Evolutionary conservation across 129 eudicot species (phyloP).

Genomic region (Gnaphalium uliginosum): DNA sequence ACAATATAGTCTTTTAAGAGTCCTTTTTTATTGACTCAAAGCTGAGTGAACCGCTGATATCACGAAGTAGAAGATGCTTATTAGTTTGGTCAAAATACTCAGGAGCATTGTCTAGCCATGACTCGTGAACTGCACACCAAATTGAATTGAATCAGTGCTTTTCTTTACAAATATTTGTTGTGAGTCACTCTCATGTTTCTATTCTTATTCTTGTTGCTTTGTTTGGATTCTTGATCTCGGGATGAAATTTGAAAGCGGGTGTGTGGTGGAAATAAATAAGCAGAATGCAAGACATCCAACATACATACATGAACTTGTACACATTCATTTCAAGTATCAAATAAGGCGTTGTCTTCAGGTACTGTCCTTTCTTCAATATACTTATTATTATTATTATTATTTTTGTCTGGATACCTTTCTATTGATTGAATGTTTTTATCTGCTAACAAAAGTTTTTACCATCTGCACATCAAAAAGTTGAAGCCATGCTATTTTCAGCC

Average conservation of each 20-base stretch:
- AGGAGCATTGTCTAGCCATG: constrained; percentile 22
- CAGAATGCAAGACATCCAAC: constrained; percentile 27
- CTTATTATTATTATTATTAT: neutral
- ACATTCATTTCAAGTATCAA: constrained; percentile 28
- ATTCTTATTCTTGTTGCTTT: constrained; percentile 27
- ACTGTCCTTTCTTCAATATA: neutral
- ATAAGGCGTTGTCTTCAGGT: constrained; percentile 41
- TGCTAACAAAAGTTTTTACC: neutral
- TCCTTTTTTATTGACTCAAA: constrained; percentile 19
- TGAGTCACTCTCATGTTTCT: neutral
- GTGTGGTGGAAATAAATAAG: constrained; percentile 27
- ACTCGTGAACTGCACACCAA: constrained; percentile 10
- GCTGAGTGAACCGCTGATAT: constrained; percentile 20
- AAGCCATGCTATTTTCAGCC: constrained; percentile 21
- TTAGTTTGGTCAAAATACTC: constrained; percentile 14
- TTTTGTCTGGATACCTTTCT: neutral
- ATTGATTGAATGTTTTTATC: neutral
- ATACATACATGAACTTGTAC: constrained; percentile 30
- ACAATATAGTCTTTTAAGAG: constrained; percentile 5
- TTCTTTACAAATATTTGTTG: constrained; percentile 17
- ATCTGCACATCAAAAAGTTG: constrained; percentile 24
- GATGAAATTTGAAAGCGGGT: constrained; percentile 27
- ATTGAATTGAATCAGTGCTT: constrained; percentile 6
- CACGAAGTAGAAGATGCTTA: constrained; percentile 29
- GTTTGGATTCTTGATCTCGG: constrained; percentile 11